Conservation (phyloP, 192 early-diverging fungal species). For the Allomyces javanicus region DNA sequence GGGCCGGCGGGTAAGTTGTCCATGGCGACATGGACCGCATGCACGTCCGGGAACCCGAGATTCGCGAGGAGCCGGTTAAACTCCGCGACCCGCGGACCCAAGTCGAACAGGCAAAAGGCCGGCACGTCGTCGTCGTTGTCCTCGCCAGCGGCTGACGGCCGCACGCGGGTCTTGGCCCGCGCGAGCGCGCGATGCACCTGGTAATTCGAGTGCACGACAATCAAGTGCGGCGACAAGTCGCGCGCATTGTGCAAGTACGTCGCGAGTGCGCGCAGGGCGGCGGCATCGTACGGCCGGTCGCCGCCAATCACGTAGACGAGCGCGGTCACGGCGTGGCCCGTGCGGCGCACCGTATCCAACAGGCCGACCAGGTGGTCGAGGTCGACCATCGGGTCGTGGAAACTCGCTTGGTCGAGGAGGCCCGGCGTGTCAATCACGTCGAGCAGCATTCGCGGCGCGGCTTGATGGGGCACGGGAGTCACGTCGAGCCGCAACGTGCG, state of each 20-base stretch:
- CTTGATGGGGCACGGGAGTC: too few relatives aligned
- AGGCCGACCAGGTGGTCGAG: neutral
- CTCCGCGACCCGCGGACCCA: too few relatives aligned
- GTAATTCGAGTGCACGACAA: neutral
- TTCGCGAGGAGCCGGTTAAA: too few relatives aligned
- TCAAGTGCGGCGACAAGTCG: neutral
- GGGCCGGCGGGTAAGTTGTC: too few relatives aligned
- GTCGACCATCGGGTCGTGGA: neutral
- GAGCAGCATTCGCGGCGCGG: neutral
- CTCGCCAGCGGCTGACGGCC: too few relatives aligned
- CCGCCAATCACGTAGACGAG: neutral
- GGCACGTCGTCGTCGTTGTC: too few relatives aligned
- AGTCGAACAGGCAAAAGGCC: too few relatives aligned
- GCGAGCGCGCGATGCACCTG: neutral
- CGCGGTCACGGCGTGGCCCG: neutral
- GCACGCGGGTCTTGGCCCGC: too few relatives aligned
- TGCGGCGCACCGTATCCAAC: neutral
- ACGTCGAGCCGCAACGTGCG: neutral
- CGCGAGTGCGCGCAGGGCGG: neutral
- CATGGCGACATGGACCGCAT: too few relatives aligned
- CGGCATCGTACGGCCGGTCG: neutral
- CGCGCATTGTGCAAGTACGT: neutral
- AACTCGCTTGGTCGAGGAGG: neutral
- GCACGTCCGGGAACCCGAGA: too few relatives aligned
- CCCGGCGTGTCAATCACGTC: neutral